Evolutionary conservation across 73 alveolate genomes (phyloP), one percentile per base, ranked within the genome.

Genomic region (Tetrahymena malaccensis): DNA sequence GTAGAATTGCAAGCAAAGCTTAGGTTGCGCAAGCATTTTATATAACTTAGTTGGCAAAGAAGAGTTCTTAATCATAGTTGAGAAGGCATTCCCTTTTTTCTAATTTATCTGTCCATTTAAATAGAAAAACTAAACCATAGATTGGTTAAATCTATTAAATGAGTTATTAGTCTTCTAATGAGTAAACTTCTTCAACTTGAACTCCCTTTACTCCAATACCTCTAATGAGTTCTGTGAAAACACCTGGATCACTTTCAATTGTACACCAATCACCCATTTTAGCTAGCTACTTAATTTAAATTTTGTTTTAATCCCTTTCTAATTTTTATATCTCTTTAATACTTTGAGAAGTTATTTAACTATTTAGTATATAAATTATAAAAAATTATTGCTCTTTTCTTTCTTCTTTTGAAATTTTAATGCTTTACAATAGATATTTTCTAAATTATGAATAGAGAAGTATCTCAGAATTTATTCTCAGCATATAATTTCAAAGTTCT

Each of bases 21-120:
- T 99, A 97, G 13, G 99, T 99, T 33, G 99, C 99, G 96, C 99
- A 98, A 13, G 99, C 99, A 97, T 99, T 98, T 85, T 96, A 96
- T 85, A 99, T 97, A 27, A 98, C 99, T 98, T 99, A 97, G 93
- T 98, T 98, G 4, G 99, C 99, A 96, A 98, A 99, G 97, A 99
- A 99, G 37, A 99, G 97, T 93, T 97, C 99, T 21, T 98, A 97
- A 95, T 99, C 99, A 97, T 99, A 98, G 55, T 94, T 96, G 84
- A 93, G 56, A 85, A 97, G 97, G 22, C 96, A 96, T 58, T 97
- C 98, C 94, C 99, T 96, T 85, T 97, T 95, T 40, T 98, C 99
- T 35, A 96, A 94, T 25, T 97, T 96, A 84, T 96, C 95, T 35
- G 96, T 94, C 98, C 99, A 98, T 95, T 98, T 98, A 96, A 98